These are phyloP conservation scores for Pigoraptor vietnamica DNA, from an alignment of 78 protist species.

Conservation along the genomic window DNA sequence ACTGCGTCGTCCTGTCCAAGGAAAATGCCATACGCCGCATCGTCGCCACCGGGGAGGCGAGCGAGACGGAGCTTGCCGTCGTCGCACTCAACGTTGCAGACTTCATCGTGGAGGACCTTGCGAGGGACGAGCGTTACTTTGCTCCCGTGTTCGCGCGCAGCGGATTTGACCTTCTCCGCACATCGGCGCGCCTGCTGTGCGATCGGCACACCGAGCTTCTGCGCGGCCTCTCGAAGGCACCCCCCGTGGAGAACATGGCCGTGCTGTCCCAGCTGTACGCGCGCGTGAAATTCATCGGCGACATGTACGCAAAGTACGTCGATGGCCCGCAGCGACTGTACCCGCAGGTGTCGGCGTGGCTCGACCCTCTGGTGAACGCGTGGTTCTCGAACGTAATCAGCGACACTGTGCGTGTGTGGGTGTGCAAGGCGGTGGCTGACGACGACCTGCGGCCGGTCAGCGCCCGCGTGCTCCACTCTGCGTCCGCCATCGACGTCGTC, in stretches of 20 bases:
- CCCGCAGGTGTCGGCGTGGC: not conserved
- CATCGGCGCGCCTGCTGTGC: not conserved
- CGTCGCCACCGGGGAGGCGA: not conserved
- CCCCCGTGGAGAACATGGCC: not conserved
- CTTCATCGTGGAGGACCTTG: not conserved
- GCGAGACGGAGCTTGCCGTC: not conserved
- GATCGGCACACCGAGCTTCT: not conserved
- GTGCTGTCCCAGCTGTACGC: not conserved
- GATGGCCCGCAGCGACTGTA: not conserved
- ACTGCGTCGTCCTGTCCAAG: not conserved
- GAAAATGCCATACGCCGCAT: not conserved
- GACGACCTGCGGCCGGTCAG: not conserved
- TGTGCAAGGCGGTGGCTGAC: not conserved
- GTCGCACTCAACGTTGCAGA: not conserved
- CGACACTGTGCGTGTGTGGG: not conserved
- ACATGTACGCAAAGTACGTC: not conserved
- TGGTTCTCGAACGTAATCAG: not conserved
- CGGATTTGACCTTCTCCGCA: not conserved
- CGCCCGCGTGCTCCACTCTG: not conserved
- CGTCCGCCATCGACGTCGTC: not conserved
- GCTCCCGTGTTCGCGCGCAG: not conserved
- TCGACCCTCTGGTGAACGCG: not conserved
- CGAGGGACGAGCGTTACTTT: not conserved
- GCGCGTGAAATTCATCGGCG: not conserved
- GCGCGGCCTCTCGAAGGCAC: not conserved